Evolutionary conservation across 2,329 filamentous ascomycete genomes (phyloP), one percentile per base, ranked within the genome.

Genomic region (Sporothrix protearum): DNA sequence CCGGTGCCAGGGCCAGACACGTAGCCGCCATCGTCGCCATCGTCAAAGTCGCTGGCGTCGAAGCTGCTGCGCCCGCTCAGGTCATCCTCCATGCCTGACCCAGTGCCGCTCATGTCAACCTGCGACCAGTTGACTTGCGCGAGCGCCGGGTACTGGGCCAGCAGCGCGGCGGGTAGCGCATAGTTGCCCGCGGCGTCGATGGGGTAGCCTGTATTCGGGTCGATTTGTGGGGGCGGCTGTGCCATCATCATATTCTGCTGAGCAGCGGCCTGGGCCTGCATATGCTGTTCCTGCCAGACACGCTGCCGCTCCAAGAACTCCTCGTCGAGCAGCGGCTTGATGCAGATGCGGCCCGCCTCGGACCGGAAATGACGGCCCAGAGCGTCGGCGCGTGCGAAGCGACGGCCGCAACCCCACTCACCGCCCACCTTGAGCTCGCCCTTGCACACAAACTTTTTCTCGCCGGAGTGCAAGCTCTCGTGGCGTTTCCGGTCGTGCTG

Each of bases 391-490:
- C 96, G 92, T 19, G 96, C 96, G 80, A 99, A 99, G 10, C 94
- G 88, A 73, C 96, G 88, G 3, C 93, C 93, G 76, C 96, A 99
- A 25, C 96, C 96, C 96, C 96, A 99, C 75, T 92, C 89, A 5
- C 91, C 91, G 63, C 91, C 90, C 1, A 89, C 89, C 76, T 95
- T 94, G 67, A 99, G 88, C 72, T 94, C 92, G 69, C 96, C 96
- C 76, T 93, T 94, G 82, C 96, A 99, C 8, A 98, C 92, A 79
- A 98, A 99, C 79, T 97, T 98, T 88, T 98, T 99, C 83, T 99
- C 96, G 55, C 96, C 96, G 0, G 93, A 96, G 78, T 99, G 96
- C 55, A 99, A 84, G 51, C 95, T 94, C 82, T 99, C 96, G 80
- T 99, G 96, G 51, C 96, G 91, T 82, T 99, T 99, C 61, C 96